Evolutionary conservation across 352 stramenopile genomes (phyloP).

Genomic region (Albugo laibachii): DNA sequence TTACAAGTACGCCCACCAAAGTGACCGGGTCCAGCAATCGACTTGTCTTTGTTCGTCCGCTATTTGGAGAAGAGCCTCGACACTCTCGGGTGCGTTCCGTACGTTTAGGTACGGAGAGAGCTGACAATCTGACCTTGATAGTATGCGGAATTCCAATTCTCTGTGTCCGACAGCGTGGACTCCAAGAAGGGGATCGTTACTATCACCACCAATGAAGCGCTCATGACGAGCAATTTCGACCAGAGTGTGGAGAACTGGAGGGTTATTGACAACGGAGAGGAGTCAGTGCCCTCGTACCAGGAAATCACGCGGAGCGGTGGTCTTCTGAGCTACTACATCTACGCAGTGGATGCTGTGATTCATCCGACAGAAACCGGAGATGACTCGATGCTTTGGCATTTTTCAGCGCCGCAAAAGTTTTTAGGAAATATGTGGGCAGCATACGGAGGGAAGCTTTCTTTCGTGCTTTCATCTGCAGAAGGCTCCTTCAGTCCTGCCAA

Average conservation of each 20-base stretch:
- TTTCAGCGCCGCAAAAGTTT: constrained; percentile 65
- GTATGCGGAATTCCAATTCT: constrained; percentile 78
- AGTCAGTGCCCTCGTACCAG: constrained; percentile 18
- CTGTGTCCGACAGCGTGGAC: constrained; percentile 41
- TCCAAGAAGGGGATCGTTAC: constrained; percentile 52
- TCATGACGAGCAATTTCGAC: constrained; percentile 78
- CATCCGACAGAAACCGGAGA: constrained; percentile 39
- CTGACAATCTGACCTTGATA: constrained; percentile 7
- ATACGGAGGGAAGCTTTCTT: constrained; percentile 80
- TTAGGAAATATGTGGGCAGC: constrained; percentile 72
- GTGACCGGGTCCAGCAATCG: constrained; percentile 77
- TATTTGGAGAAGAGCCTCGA: constrained; percentile 16
- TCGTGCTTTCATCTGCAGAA: constrained; percentile 79
- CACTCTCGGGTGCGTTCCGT: no score
- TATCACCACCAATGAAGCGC: constrained; percentile 33
- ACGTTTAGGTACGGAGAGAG: neutral
- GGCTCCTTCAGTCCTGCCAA: constrained; percentile 69
- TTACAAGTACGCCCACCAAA: constrained; percentile 23
- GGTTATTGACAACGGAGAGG: constrained; percentile 42
- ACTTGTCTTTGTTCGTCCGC: constrained; percentile 59
- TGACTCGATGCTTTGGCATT: constrained; percentile 76
- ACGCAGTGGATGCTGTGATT: constrained; percentile 49
- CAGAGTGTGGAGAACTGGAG: constrained; percentile 56
- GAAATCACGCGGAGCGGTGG: constrained; percentile 33
- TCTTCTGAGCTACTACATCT: constrained; percentile 80